A percentile compares a stretch with the other conserved stretches of the same genome.
Evolutionary conservation across 208 protist genomes (phyloP).

Genomic region (Acanthamoeba healyi): DNA sequence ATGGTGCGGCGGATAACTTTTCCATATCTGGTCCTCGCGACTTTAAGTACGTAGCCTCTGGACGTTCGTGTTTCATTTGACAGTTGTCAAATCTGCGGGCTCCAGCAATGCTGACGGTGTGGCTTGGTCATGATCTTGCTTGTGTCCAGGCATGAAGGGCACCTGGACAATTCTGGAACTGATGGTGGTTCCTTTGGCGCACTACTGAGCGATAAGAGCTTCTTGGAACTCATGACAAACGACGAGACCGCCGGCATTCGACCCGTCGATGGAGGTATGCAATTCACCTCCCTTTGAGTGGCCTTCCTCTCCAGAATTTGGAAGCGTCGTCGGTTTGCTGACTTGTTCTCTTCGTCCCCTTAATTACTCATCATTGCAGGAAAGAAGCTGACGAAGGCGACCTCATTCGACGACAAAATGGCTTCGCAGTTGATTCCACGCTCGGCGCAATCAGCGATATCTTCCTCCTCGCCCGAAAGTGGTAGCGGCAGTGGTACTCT

Average conservation of each 20-base stretch:
- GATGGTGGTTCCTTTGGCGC: slow-evolving; percentile 7
- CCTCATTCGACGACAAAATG: slow-evolving; percentile 28
- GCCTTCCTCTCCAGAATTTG: neutral
- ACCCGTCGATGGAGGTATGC: neutral
- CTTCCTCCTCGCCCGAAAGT: neutral
- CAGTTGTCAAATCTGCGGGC: too few relatives aligned
- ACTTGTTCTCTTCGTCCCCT: neutral
- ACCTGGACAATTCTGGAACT: slow-evolving; percentile 14
- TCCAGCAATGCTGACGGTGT: too few relatives aligned
- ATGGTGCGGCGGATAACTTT: neutral
- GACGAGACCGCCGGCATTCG: slow-evolving; percentile 41
- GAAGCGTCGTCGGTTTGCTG: too few relatives aligned
- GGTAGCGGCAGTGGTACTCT: neutral
- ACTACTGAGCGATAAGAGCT: neutral
- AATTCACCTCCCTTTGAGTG: too few relatives aligned
- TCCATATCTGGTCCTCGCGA: neutral
- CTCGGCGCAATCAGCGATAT: neutral
- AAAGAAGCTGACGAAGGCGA: neutral
- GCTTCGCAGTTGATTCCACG: neutral
- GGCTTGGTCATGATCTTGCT: too few relatives aligned
- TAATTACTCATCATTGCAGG: neutral
- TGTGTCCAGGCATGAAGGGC: slow-evolving; percentile 34
- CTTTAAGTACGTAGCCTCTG: slow-evolving; percentile 6
- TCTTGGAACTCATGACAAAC: slow-evolving; percentile 9
- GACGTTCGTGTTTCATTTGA: too few relatives aligned